phyloP scores from a whole-genome alignment of 202 grass and related monocot species.

The Schoenoplectus triqueter region DNA sequence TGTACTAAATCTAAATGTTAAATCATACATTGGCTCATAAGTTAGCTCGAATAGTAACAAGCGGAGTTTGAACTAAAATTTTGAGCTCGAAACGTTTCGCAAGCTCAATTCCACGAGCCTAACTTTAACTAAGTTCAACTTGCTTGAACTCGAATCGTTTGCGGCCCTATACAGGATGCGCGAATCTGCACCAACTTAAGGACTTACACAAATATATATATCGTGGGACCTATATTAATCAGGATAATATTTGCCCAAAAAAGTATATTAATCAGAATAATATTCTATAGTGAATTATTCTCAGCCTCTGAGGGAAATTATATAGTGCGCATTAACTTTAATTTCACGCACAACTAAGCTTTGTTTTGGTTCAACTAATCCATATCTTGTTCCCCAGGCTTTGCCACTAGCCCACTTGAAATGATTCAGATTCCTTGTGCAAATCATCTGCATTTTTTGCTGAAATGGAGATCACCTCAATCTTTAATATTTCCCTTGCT shows the following conservation, averaged over 20 bases:
- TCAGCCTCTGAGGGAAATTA: not conserved
- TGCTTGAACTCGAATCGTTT: not conserved
- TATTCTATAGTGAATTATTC: not conserved
- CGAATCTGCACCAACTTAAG: not conserved
- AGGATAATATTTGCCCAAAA: not conserved
- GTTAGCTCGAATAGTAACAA: not conserved
- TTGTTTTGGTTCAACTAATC: conserved; percentile 17
- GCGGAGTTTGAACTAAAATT: too few relatives aligned
- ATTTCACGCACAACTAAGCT: not conserved
- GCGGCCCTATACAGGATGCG: not conserved
- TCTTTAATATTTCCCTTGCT: too few relatives aligned
- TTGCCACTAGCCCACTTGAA: not conserved
- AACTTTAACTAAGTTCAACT: too few relatives aligned
- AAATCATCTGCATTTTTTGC: not conserved
- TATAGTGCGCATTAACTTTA: not conserved
- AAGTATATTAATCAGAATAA: not conserved
- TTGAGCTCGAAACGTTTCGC: too few relatives aligned
- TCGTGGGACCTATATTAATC: not conserved
- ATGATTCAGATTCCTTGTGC: conserved; percentile 2
- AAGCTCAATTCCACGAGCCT: not conserved
- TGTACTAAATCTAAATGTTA: not conserved
- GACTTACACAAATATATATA: not conserved
- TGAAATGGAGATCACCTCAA: not conserved
- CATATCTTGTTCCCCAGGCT: conserved; percentile 25
- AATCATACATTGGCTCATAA: not conserved